These are phyloP conservation scores for Raffaelea deltoideospora DNA, from an alignment of 2,329 filamentous ascomycete species.

Conservation along the genomic window DNA sequence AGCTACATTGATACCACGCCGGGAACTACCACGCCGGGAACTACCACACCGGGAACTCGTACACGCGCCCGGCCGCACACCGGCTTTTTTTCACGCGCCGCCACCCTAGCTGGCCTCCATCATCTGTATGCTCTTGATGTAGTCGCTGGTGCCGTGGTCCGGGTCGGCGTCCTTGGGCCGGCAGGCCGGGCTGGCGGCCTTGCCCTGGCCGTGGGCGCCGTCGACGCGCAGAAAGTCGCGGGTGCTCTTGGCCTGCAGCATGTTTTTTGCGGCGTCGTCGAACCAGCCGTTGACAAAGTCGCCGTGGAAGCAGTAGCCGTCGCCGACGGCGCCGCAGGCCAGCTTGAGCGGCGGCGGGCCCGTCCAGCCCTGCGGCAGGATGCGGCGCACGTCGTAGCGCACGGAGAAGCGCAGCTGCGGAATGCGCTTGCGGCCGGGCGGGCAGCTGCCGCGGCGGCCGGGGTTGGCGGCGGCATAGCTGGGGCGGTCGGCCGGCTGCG, in stretches of 20 bases:
- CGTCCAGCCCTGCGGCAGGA: conserved; percentile 26
- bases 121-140: conserved; percentile 28
- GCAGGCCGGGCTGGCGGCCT: conserved; percentile 17
- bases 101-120: conserved; percentile 7
- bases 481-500: conserved; percentile 15
- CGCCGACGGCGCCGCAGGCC: conserved; percentile 18
- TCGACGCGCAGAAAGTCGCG: conserved; percentile 17
- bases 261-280: conserved; percentile 21
- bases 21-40: no score
- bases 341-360: conserved; percentile 29
- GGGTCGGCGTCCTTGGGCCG: conserved; percentile 29
- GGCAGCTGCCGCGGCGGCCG: conserved; percentile 18
- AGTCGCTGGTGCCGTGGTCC: conserved; percentile 18
- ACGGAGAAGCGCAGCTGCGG: conserved; percentile 30
- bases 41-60: no score
- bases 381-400: conserved; percentile 25
- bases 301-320: conserved; percentile 24
- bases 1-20: no score
- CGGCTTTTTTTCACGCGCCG: no score
- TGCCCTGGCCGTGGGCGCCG: conserved; percentile 15
- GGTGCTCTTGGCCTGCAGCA: conserved; percentile 18
- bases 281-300: conserved; percentile 31
- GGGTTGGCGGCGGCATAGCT: conserved; percentile 10
- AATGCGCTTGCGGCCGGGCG: conserved; percentile 26
- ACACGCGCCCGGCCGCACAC: no score